A percentile compares a stretch with the other conserved stretches of the same genome.
phyloP scores from a whole-genome alignment of 2,329 filamentous ascomycete genomes.

The Neospermospora avenae region DNA sequence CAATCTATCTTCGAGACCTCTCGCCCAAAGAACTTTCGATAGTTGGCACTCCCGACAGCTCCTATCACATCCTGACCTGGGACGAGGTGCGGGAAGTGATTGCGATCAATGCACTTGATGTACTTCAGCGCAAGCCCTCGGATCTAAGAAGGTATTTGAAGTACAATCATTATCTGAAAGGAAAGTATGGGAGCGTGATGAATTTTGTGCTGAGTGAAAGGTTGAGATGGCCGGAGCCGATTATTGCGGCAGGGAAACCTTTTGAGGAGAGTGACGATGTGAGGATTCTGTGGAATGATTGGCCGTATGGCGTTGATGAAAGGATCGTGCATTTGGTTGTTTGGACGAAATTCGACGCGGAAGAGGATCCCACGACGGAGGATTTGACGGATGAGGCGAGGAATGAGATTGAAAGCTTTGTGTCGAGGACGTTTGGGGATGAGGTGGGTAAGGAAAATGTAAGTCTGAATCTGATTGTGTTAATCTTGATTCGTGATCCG shows the following conservation, averaged over 20 bases:
- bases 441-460: conserved; percentile 51
- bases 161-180: conserved; percentile 62
- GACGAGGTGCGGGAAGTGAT: conserved; percentile 60
- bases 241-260: conserved; percentile 39
- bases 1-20: conserved; percentile 62
- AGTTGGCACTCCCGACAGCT: conserved; percentile 65
- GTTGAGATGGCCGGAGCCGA: conserved; percentile 61
- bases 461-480: conserved; percentile 34
- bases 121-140: conserved; percentile 73
- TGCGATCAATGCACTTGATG: conserved; percentile 63
- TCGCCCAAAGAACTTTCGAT: conserved; percentile 66
- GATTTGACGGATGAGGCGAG: conserved; percentile 65
- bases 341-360: conserved; percentile 85
- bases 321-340: conserved; percentile 82
- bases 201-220: conserved; percentile 70
- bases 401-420: conserved; percentile 66
- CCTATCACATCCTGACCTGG: conserved; percentile 67
- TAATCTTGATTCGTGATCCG: background rate
- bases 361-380: conserved; percentile 56
- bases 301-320: conserved; percentile 83
- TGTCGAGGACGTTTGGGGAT: conserved; percentile 61
- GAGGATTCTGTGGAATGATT: conserved; percentile 84
- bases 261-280: conserved; percentile 47
- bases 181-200: conserved; percentile 72
- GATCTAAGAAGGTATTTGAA: conserved; percentile 75